phyloP scores from a whole-genome alignment of 2,329 filamentous ascomycete genomes.

The Madurella mycetomatis region DNA sequence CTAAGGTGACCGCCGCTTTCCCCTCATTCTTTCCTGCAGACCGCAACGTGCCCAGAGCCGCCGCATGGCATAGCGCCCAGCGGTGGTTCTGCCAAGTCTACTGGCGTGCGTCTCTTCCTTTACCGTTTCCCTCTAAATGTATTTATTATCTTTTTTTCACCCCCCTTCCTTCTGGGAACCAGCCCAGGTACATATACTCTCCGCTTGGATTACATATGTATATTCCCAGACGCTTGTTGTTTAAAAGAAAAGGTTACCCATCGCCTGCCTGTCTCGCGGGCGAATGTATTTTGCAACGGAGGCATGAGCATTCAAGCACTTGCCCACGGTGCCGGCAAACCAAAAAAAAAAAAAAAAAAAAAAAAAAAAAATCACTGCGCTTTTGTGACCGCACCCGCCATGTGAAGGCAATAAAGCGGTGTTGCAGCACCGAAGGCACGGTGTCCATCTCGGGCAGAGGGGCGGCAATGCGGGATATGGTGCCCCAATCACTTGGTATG shows the following conservation, averaged over 20 bases:
- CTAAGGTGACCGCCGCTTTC: not conserved
- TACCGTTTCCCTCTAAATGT: too few relatives aligned
- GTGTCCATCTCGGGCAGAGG: not conserved
- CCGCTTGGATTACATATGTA: too few relatives aligned
- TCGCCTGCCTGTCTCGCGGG: too few relatives aligned
- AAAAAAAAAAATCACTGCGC: not conserved
- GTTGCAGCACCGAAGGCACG: not conserved
- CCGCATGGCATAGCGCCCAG: not conserved
- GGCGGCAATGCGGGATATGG: not conserved
- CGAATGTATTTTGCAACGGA: too few relatives aligned
- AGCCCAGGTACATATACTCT: too few relatives aligned
- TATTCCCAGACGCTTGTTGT: too few relatives aligned
- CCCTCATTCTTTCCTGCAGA: not conserved
- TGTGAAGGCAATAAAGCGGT: not conserved
- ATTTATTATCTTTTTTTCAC: too few relatives aligned
- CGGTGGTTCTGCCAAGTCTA: not conserved
- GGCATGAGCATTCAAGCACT: too few relatives aligned
- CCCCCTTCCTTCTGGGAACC: too few relatives aligned
- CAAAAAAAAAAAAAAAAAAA: not conserved
- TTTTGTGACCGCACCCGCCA: not conserved
- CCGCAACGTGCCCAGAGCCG: not conserved
- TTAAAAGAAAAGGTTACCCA: too few relatives aligned
- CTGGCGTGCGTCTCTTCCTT: not conserved
- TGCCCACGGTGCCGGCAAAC: too few relatives aligned
- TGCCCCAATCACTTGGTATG: too few relatives aligned